phyloP scores from a whole-genome alignment of 768 basidiomycete genomes.

The Rickenella mellea region DNA sequence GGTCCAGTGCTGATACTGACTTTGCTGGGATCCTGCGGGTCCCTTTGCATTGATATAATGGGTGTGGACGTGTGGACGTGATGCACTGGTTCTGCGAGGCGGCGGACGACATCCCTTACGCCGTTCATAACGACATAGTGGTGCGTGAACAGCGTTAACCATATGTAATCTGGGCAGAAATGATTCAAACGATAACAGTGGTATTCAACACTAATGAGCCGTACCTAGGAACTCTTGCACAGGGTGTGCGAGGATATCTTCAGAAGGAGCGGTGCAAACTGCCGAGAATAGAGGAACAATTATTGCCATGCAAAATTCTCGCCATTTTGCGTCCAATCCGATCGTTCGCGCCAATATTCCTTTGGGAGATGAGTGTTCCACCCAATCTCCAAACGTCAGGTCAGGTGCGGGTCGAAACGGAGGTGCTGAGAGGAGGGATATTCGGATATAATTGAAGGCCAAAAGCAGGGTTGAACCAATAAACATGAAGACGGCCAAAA shows the following conservation, averaged over 20 bases:
- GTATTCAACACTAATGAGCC: conserved; percentile 18
- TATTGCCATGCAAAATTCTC: conserved; percentile 40
- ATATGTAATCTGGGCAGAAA: conserved; percentile 49
- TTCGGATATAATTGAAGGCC: conserved; percentile 36
- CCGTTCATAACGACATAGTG: conserved; percentile 61
- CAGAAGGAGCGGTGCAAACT: conserved; percentile 55
- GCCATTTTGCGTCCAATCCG: conserved; percentile 44
- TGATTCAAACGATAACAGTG: background rate
- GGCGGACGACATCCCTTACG: conserved; percentile 46
- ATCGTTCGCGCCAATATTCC: conserved; percentile 28
- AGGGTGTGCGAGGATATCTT: conserved; percentile 48
- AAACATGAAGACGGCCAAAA: conserved; percentile 35
- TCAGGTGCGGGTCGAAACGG: conserved; percentile 21
- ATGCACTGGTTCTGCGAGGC: conserved; percentile 28
- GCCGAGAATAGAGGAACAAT: conserved; percentile 63
- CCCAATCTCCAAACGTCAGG: conserved; percentile 45
- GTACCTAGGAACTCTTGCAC: conserved; percentile 56
- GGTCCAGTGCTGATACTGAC: conserved; percentile 25
- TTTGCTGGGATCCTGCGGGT: conserved; percentile 22
- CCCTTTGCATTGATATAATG: conserved; percentile 35
- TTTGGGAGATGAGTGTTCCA: conserved; percentile 28
- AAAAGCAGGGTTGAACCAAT: conserved; percentile 35
- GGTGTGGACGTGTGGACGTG: conserved; percentile 47
- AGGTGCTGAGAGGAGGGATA: conserved; percentile 33
- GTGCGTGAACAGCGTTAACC: conserved; percentile 53